Conservation (phyloP, 225 moss, liverwort and hornwort genomes). For the Rhytidiadelphus loreus region DNA sequence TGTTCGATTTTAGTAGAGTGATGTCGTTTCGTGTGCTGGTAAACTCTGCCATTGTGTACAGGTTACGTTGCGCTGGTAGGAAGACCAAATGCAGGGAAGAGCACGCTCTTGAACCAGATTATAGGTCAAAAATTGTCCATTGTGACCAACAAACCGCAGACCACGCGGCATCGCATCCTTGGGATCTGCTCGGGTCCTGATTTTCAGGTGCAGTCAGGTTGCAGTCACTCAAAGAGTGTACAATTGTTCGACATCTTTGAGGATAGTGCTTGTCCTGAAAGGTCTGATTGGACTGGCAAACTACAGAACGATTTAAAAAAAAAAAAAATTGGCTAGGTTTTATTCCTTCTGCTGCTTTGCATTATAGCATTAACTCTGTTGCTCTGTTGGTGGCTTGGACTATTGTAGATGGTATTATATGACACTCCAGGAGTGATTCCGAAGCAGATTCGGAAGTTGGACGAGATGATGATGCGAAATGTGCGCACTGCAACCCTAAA, state of each 20-base stretch:
- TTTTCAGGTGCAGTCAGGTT: conserved; percentile 39
- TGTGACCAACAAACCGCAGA: conserved; percentile 78
- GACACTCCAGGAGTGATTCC: conserved; percentile 82
- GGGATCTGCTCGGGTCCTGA: conserved; percentile 73
- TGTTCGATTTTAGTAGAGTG: neutral
- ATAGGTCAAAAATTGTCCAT: conserved; percentile 85
- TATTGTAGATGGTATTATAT: conserved; percentile 68
- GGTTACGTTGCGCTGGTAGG: conserved; percentile 87
- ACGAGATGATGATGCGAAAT: conserved; percentile 97
- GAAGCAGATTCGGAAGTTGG: conserved; percentile 59
- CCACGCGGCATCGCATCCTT: conserved; percentile 88
- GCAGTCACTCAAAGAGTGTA: neutral
- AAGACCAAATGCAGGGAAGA: conserved; percentile 85
- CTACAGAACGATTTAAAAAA: neutral
- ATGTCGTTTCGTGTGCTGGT: neutral
- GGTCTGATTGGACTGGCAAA: neutral
- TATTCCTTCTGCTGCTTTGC: neutral
- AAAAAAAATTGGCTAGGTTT: neutral
- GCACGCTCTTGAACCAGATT: conserved; percentile 80
- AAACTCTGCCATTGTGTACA: neutral
- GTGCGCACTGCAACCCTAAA: conserved; percentile 69
- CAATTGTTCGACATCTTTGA: neutral
- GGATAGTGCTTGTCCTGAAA: neutral
- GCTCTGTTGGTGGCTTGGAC: neutral
- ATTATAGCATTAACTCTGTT: neutral